phyloP scores from a whole-genome alignment of 371 early-diverging fungal genomes.

The Syncephalastrum racemosum region DNA sequence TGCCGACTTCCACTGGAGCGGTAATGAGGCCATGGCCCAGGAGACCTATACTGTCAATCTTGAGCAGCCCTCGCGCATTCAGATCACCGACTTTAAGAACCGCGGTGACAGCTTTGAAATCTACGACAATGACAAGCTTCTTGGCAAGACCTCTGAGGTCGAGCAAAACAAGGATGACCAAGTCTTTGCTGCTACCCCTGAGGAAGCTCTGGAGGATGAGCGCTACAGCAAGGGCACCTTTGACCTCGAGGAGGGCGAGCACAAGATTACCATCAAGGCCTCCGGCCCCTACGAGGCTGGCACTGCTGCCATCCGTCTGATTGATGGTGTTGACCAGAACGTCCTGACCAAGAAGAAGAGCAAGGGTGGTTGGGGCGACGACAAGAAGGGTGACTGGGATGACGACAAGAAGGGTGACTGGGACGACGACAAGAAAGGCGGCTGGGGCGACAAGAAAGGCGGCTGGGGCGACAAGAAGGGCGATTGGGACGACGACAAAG shows the following conservation, averaged over 20 bases:
- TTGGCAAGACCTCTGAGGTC: slow-evolving; percentile 40
- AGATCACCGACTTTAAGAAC: slow-evolving; percentile 48
- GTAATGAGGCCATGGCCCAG: slow-evolving; percentile 27
- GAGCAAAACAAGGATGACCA: slow-evolving; percentile 23
- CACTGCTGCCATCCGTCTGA: slow-evolving; percentile 47
- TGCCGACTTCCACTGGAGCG: slow-evolving; percentile 41
- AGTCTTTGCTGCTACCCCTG: slow-evolving; percentile 41
- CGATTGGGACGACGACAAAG: slow-evolving; percentile 4
- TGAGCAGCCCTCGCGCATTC: slow-evolving; percentile 33
- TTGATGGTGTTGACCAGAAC: slow-evolving; percentile 8
- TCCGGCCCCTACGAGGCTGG: slow-evolving; percentile 45
- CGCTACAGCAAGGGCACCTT: slow-evolving; percentile 45
- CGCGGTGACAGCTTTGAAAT: slow-evolving; percentile 45
- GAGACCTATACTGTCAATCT: slow-evolving; percentile 36
- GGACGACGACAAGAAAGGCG: slow-evolving; percentile 1
- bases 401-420: slow-evolving; percentile 14
- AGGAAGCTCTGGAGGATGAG: slow-evolving; percentile 41
- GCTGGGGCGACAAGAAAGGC: slow-evolving; percentile 9
- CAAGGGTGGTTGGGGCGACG: slow-evolving; percentile 11
- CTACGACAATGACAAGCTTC: slow-evolving; percentile 38
- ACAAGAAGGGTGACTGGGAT: slow-evolving; percentile 13
- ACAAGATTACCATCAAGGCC: slow-evolving; percentile 47
- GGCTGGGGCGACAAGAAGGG: slow-evolving; percentile 1
- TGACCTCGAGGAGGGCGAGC: slow-evolving; percentile 35
- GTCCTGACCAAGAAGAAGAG: slow-evolving; percentile 16